Base-by-base conservation (phyloP, 352 stramenopile species). In the Phytopythium mirpurense region DNA sequence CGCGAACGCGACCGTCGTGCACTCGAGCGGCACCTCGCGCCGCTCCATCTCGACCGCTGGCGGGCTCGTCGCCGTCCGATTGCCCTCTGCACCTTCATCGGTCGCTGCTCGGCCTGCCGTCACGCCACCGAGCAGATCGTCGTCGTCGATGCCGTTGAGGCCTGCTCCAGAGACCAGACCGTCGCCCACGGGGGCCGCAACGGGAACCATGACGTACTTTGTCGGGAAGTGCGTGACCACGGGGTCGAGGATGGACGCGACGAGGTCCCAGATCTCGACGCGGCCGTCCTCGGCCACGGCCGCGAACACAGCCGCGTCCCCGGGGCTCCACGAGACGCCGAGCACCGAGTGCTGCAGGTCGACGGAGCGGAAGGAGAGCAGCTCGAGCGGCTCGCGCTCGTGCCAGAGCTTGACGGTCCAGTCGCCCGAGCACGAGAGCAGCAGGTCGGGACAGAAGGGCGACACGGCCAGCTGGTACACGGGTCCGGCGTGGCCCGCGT, bases 241-340 rank as follows among this genome's bases (percentile, higher is more conserved):
- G 0, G 89, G 89, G 46, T 97, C 88, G 0, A 97, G 62, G 23
- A 70, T 88, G 11, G 80, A 96, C 35, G 88, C 70, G 8, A 67
- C 62, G n/a, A 97, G 64, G 56, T 97, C 86, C 89, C 89, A 97
- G 40, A 97, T 85, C 56, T 96, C 83, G 29, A 97, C 86, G 21
- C 87, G 78, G n/a, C 89, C 90, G 57, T 97, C 90, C 52, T 94
- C 88, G 0, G 83, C 79, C 12, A 96, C 89, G 0, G 72, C 78
- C 18, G 78, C 87, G 57, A 97, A 96, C 11, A 97, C 73, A 9
- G 77, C 95, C 23, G 84, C 67, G 58, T 86, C 68, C 34, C 67
- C 81, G 0, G 90, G 89, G 48, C 82, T 95, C 89, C 90, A 97
- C 2, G 78, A 84, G 46, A 96, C 80, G 31, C 87, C 77, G 31